A percentile compares a stretch with the other conserved stretches of the same genome.
Conservation (phyloP, 176 grass and related monocot genomes). For the Rhynchospora tenuis region DNA sequence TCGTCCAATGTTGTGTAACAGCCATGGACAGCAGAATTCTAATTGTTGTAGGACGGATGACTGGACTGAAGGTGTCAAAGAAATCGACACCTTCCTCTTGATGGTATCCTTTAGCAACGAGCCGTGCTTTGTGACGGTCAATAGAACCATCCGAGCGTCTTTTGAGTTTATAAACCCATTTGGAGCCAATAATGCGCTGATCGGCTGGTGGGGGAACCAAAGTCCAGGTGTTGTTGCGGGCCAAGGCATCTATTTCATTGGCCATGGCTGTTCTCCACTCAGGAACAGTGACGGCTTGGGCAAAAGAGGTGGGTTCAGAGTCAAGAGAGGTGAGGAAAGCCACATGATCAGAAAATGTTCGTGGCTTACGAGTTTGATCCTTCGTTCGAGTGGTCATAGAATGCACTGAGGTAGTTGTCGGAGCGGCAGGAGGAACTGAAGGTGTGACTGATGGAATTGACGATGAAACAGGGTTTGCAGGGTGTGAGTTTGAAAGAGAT, state of each 20-base stretch:
- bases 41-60: not conserved
- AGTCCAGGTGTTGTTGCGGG: not conserved
- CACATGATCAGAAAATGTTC: not conserved
- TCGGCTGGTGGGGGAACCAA: not conserved
- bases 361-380: not conserved
- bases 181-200: not conserved
- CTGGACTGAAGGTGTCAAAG: not conserved
- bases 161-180: no score
- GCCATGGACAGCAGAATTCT: not conserved
- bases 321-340: not conserved
- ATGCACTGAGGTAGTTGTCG: no score
- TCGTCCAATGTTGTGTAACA: not conserved
- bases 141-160: no score
- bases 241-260: not conserved
- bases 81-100: not conserved
- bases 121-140: not conserved
- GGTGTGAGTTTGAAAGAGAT: not conserved
- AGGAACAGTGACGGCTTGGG: not conserved
- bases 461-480: no score
- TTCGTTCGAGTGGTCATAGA: not conserved
- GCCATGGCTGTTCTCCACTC: not conserved
- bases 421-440: not conserved
- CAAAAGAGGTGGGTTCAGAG: not conserved
- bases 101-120: constrained; percentile 8
- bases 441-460: not conserved